Percentiles rank a stretch among this genome's conserved stretches.
phyloP scores from a whole-genome alignment of 2,329 filamentous ascomycete genomes.

The Aspergillus thermomutatus region DNA sequence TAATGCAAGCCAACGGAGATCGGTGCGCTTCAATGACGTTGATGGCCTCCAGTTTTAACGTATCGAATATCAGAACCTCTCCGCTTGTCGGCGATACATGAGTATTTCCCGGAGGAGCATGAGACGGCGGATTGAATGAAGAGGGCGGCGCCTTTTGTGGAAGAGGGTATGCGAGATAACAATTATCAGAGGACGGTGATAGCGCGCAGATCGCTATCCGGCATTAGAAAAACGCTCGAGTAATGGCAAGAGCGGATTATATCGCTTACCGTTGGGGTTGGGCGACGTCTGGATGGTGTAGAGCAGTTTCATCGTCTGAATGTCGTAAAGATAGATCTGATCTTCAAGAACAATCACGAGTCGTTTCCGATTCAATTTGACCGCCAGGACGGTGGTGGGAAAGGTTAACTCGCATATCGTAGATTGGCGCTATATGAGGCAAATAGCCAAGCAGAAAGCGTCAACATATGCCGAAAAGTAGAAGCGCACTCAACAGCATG shows the following conservation, averaged over 20 bases:
- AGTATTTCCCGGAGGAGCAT: constrained; percentile 72
- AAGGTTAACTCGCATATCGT: constrained; percentile 99
- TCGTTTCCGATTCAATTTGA: constrained; percentile 90
- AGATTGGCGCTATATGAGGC: constrained; percentile 56
- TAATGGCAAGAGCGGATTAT: not conserved
- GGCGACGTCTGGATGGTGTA: constrained; percentile 92
- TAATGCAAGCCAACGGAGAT: constrained; percentile 83
- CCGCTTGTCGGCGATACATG: constrained; percentile 83
- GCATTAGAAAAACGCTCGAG: constrained; percentile 10
- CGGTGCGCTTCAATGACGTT: constrained; percentile 96
- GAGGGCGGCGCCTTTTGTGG: constrained; percentile 60
- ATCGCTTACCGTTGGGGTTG: constrained; percentile 66
- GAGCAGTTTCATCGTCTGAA: constrained; percentile 94
- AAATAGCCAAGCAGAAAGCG: constrained; percentile 1
- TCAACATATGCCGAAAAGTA: constrained; percentile 7
- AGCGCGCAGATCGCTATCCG: constrained; percentile 76
- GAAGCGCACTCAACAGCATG: not conserved
- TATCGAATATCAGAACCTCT: constrained; percentile 90
- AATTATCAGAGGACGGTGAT: constrained; percentile 91
- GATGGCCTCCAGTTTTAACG: constrained; percentile 81
- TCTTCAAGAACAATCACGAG: constrained; percentile 92
- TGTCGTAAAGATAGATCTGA: constrained; percentile 97
- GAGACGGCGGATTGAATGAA: constrained; percentile 62
- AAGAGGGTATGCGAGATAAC: constrained; percentile 90
- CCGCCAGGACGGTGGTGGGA: constrained; percentile 89